Evolutionary conservation across 352 stramenopile genomes (phyloP).

Genomic region (Globisporangium middletonii): DNA sequence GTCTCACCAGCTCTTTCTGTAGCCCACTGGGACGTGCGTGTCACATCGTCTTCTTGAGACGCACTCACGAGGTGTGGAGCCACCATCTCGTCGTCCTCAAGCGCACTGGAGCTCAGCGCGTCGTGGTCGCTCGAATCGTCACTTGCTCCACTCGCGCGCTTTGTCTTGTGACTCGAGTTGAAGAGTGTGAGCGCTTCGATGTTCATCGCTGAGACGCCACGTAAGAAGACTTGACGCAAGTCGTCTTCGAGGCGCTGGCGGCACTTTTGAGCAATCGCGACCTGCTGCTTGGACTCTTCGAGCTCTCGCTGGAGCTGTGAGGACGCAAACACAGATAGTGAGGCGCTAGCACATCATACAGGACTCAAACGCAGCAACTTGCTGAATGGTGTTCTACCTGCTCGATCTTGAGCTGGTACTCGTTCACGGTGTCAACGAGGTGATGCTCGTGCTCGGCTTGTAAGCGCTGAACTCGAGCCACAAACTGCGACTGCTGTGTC

Average conservation of each 20-base stretch:
- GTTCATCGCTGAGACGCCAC: conserved; percentile 70
- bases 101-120: neutral
- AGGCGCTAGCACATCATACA: neutral
- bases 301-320: conserved; percentile 35
- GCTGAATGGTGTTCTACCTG: conserved; percentile 12
- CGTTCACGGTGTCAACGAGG: conserved; percentile 23
- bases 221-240: conserved; percentile 57
- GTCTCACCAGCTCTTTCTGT: neutral
- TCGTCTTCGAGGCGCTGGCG: conserved; percentile 53
- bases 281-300: conserved; percentile 25
- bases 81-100: neutral
- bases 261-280: conserved; percentile 30
- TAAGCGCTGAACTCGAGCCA: conserved; percentile 21
- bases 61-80: neutral
- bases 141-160: conserved; percentile 6
- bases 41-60: neutral
- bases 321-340: neutral
- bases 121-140: neutral
- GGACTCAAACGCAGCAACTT: neutral
- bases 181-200: conserved; percentile 66
- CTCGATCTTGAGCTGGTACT: conserved; percentile 37
- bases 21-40: neutral
- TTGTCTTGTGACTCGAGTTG: conserved; percentile 35
- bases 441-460: conserved; percentile 21
- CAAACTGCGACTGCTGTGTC: conserved; percentile 6